Conservation (phyloP, 2,329 filamentous ascomycete genomes). For the Apiospora kogelbergensis region DNA sequence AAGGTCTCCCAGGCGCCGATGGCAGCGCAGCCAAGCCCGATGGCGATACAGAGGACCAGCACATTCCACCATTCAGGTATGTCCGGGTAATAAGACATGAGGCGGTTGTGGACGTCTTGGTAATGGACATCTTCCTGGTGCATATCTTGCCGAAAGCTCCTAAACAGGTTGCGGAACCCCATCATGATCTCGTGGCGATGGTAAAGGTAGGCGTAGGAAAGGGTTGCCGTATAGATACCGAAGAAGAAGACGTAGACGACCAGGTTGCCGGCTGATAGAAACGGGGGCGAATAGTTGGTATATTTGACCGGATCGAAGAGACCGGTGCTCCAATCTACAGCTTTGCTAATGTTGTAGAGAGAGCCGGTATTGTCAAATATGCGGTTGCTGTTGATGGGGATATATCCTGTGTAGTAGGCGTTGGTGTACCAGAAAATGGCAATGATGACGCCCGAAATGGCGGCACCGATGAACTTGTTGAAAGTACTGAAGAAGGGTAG, state of each 20-base stretch:
- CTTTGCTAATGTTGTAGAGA: conserved; percentile 43
- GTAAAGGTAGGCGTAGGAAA: conserved; percentile 52
- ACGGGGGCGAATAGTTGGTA: conserved; percentile 51
- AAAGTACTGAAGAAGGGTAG: conserved; percentile 22
- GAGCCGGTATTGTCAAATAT: conserved; percentile 50
- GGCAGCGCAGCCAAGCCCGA: conserved; percentile 46
- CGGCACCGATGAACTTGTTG: conserved; percentile 20
- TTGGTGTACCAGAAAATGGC: conserved; percentile 18
- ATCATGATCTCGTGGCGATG: conserved; percentile 48
- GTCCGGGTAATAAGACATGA: conserved; percentile 48
- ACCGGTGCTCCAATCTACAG: conserved; percentile 30
- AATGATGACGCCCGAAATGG: conserved; percentile 18
- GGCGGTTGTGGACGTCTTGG: conserved; percentile 46
- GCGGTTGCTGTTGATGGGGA: conserved; percentile 48
- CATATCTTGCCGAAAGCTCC: conserved; percentile 1
- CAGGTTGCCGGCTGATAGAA: conserved; percentile 49
- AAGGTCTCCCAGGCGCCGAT: conserved; percentile 50
- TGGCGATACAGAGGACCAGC: conserved; percentile 32
- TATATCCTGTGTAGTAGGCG: conserved; percentile 14
- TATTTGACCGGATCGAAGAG: conserved; percentile 48
- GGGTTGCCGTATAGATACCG: conserved; percentile 50
- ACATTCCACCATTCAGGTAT: conserved; percentile 58
- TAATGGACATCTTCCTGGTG: conserved; percentile 4
- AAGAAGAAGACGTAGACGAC: conserved; percentile 57
- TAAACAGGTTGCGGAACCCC: conserved; percentile 12